Percentiles rank a stretch among this genome's conserved stretches.
Conservation (phyloP, 1,284 basidiomycete species). For the Wallemia mellicola region DNA sequence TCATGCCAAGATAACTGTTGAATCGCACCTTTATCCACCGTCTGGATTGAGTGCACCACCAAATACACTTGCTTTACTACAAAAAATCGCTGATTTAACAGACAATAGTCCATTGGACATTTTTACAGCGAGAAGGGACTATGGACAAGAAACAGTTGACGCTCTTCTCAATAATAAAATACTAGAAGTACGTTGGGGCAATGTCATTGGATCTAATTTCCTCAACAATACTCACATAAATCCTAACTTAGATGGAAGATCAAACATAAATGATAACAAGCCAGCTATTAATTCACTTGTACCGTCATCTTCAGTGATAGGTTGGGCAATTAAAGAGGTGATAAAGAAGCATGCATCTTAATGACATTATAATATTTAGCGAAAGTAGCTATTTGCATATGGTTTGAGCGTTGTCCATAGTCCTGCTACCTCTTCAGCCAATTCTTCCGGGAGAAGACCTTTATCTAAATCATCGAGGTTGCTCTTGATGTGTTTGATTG, state of each 20-base stretch:
- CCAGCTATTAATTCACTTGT: slow-evolving; percentile 37
- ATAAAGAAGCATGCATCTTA: slow-evolving; percentile 26
- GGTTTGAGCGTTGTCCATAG: neutral
- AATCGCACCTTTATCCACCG: slow-evolving; percentile 41
- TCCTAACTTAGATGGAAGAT: slow-evolving; percentile 12
- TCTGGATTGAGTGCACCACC: slow-evolving; percentile 20
- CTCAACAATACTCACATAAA: neutral
- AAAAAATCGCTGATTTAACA: slow-evolving; percentile 42
- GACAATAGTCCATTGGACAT: slow-evolving; percentile 31
- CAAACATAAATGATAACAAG: slow-evolving; percentile 21
- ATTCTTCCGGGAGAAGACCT: slow-evolving; percentile 20
- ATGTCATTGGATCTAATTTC: slow-evolving; percentile 20
- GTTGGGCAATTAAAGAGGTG: slow-evolving; percentile 44
- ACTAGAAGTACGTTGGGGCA: slow-evolving; percentile 42
- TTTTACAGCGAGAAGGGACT: slow-evolving; percentile 40
- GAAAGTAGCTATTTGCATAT: neutral
- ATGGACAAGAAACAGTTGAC: slow-evolving; percentile 44
- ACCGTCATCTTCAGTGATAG: slow-evolving; percentile 42
- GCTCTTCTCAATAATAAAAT: slow-evolving; percentile 44
- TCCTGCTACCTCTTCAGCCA: slow-evolving; percentile 11
- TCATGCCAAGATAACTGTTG: slow-evolving; percentile 38
- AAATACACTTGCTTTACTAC: slow-evolving; percentile 11
- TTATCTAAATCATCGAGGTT: slow-evolving; percentile 28
- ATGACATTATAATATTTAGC: neutral
- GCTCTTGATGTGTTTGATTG: slow-evolving; percentile 23